Base-by-base conservation (phyloP, 2,329 filamentous ascomycete genomes). In the Beauveria sp. region DNA sequence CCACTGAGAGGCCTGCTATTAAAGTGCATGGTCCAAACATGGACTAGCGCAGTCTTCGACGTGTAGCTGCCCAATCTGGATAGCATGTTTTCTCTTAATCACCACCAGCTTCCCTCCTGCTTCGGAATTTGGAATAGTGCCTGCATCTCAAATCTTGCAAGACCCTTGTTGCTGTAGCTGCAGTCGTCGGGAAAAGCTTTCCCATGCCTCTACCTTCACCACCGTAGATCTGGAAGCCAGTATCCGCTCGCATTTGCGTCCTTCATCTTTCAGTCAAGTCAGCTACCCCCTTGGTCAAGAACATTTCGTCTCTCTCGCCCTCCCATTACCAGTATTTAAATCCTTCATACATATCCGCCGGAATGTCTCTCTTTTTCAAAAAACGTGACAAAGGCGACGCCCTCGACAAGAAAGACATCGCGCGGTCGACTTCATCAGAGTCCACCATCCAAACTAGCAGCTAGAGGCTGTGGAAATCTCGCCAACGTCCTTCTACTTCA, bases 381-480 rank as follows among this genome's bases (percentile, higher is more conserved):
- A 60, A 60, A 20, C 57, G 57, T 49, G 49, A 56, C 55, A 63
- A 61, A 51, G 45, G n/a, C 45, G 40, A 63, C 43, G 14, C 40
- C 51, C 34, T 46, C 9, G 48, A 61, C 28, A 24, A 54, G 45
- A 60, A 63, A 51, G 60, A 62, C 38, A 38, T 34, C 26, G 53
- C 48, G 34, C 40, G 52, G 38, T 56, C 26, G 52, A 34, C 52
- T 50, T 45, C 34, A 18, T 20, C 51, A n/a, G 56, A 60, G 38
- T 54, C 61, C 18, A 48, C 28, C 42, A 54, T 50, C 63, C 63
- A 61, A 54, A 60, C 63, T 61, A 66, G 38, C 65, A 70, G 68
- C 66, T 70, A 68, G 68, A 63, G 63, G 65, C 67, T 70, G 65
- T 70, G 68, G 68, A 68, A 66, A 58, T 65, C 64, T 61, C 66